Conservation (phyloP, 2,329 filamentous ascomycete genomes). For the Thermoascus crustaceus region DNA sequence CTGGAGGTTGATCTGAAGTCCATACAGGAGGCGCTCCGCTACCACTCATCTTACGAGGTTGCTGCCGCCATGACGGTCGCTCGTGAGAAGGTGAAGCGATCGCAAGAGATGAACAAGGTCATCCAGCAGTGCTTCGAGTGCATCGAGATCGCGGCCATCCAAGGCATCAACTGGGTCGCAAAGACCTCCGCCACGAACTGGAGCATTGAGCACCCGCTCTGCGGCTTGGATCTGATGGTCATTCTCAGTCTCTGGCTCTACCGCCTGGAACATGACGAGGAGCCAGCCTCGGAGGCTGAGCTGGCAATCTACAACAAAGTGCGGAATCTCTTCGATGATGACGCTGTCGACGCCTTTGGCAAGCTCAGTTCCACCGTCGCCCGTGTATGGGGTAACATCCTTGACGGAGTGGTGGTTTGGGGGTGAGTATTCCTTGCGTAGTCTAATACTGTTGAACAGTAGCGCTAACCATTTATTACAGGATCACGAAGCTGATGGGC, state of each 20-base stretch:
- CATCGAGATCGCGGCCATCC: conserved; percentile 88
- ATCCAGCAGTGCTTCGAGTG: conserved; percentile 97
- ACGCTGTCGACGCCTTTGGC: conserved; percentile 72
- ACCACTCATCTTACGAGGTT: conserved; percentile 95
- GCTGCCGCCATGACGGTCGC: conserved; percentile 93
- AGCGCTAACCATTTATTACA: conserved; percentile 38
- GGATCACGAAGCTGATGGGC: conserved; percentile 73
- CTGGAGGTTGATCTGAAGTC: conserved; percentile 93
- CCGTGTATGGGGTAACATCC: conserved; percentile 92
- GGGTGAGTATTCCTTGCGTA: conserved; percentile 60
- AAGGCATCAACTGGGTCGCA: conserved; percentile 97
- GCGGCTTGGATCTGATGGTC: conserved; percentile 94
- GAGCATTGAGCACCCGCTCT: conserved; percentile 96
- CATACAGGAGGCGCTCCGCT: conserved; percentile 90
- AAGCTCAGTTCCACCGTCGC: conserved; percentile 94
- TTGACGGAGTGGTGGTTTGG: conserved; percentile 98
- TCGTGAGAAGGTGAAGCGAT: conserved; percentile 87
- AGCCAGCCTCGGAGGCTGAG: conserved; percentile 49
- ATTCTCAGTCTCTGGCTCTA: conserved; percentile 97
- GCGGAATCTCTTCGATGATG: conserved; percentile 75
- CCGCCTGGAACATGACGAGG: conserved; percentile 97
- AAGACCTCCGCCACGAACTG: conserved; percentile 95
- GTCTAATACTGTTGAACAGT: conserved; percentile 2
- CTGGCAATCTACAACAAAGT: conserved; percentile 55
- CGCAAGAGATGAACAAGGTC: conserved; percentile 95